Evolutionary conservation across 139 green algal species (phyloP).

Genomic region (Nannochloris sp.): DNA sequence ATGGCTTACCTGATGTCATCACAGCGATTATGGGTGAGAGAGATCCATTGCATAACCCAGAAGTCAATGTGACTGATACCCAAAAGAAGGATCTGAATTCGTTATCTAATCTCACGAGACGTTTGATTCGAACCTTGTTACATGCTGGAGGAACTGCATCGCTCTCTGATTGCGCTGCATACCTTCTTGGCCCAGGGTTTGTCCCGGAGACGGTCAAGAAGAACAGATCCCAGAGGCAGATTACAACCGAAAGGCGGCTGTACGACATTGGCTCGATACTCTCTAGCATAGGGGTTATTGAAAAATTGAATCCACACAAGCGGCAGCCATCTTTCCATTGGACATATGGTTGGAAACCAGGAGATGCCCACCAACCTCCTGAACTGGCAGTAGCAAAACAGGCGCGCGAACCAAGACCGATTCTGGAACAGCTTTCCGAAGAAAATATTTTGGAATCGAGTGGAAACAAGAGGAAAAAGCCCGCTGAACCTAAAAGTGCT

Average conservation of each 20-base stretch:
- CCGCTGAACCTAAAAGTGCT: no score
- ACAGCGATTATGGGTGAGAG: conserved; percentile 24
- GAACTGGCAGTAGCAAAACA: conserved; percentile 7
- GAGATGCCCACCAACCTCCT: conserved; percentile 20
- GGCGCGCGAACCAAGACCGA: conserved; percentile 1
- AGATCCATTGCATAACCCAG: background rate
- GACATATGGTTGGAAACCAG: conserved; percentile 29
- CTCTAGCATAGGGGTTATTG: conserved; percentile 33
- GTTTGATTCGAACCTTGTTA: conserved; percentile 40
- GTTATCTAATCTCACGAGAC: conserved; percentile 32
- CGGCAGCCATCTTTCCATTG: conserved; percentile 37
- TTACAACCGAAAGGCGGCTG: conserved; percentile 50
- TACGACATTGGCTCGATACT: conserved; percentile 55
- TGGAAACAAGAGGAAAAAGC: no score
- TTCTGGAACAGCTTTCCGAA: background rate
- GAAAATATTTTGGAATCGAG: no score
- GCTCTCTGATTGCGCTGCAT: conserved; percentile 22
- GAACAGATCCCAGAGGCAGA: conserved; percentile 29
- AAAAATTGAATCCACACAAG: conserved; percentile 42
- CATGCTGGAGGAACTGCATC: conserved; percentile 19
- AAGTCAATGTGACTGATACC: background rate
- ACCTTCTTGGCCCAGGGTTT: conserved; percentile 25
- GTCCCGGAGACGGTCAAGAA: conserved; percentile 5
- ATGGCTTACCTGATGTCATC: conserved; percentile 34
- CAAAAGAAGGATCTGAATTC: conserved; percentile 22